Evolutionary conservation across 306 rosid species (phyloP).

Genomic region (Prunus mongolica): DNA sequence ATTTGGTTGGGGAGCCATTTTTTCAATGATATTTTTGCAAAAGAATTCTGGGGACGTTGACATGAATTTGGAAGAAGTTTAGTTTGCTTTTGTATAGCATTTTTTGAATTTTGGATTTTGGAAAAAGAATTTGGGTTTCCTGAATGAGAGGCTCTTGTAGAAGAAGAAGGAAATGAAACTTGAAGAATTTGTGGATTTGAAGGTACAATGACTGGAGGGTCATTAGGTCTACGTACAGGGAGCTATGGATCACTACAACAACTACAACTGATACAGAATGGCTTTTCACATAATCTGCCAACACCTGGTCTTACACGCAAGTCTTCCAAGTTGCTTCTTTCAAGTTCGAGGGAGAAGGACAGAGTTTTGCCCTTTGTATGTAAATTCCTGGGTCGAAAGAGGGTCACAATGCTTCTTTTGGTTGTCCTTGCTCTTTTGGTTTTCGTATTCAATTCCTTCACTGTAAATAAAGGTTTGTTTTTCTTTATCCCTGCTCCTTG

Average conservation of each 20-base stretch:
- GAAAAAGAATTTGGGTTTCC: constrained; percentile 4
- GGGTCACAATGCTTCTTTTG: constrained; percentile 79
- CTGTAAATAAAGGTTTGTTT: constrained; percentile 63
- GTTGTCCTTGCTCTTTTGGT: constrained; percentile 61
- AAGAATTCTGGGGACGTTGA: background rate
- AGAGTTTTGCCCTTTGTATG: constrained; percentile 49
- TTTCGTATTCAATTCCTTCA: constrained; percentile 62
- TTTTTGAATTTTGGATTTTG: constrained; percentile 21
- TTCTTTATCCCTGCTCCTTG: background rate
- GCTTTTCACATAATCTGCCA: constrained; percentile 33
- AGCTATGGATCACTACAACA: constrained; percentile 73
- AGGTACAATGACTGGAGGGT: constrained; percentile 82
- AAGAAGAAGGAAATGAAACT: constrained; percentile 53
- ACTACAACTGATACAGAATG: constrained; percentile 48
- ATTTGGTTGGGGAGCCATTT: background rate
- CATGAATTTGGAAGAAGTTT: background rate
- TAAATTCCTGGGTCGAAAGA: constrained; percentile 61
- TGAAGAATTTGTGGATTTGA: constrained; percentile 35
- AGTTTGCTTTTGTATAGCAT: background rate
- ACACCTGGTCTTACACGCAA: constrained; percentile 48
- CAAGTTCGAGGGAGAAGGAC: constrained; percentile 75
- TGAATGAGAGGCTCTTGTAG: constrained; percentile 23
- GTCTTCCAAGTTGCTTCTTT: constrained; percentile 61
- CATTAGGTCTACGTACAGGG: constrained; percentile 81
- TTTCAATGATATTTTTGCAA: background rate